Conservation (phyloP, 1,139 yeast genomes). For the Geotrichum histeridarum region DNA sequence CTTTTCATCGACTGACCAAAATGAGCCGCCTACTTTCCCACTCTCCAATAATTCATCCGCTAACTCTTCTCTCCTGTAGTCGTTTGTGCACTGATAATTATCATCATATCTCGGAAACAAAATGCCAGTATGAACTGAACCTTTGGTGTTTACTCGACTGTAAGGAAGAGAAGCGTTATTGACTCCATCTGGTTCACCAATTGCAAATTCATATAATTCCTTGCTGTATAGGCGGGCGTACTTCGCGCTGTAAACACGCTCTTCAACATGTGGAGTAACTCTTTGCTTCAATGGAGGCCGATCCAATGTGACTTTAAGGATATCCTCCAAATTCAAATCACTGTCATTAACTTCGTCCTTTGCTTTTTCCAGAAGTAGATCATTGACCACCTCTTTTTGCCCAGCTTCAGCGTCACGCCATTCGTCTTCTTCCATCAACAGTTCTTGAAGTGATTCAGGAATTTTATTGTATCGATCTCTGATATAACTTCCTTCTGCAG, state of each 20-base stretch:
- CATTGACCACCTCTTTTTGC: not conserved
- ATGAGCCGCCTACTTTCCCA: constrained; percentile 28
- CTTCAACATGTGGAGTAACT: not conserved
- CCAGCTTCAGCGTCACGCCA: not conserved
- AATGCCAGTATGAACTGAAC: not conserved
- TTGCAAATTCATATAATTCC: constrained; percentile 23
- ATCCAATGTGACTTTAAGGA: not conserved
- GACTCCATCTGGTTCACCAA: constrained; percentile 14
- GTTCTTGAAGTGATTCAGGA: too few relatives aligned
- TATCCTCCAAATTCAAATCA: not conserved
- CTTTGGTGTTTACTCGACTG: not conserved
- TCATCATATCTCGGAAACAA: not conserved
- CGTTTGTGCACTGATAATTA: not conserved
- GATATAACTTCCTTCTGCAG: too few relatives aligned
- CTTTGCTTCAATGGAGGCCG: not conserved
- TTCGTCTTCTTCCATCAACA: too few relatives aligned
- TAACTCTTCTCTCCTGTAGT: constrained; percentile 4
- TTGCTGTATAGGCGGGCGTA: constrained; percentile 19
- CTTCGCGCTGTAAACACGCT: not conserved
- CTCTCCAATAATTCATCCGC: constrained; percentile 5
- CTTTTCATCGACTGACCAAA: constrained; percentile 44
- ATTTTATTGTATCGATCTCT: too few relatives aligned
- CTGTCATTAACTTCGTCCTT: not conserved
- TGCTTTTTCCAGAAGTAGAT: not conserved
- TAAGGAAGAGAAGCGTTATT: not conserved